Evolutionary conservation across 345 rosid species (phyloP).

Genomic region (Theobroma cacao): DNA sequence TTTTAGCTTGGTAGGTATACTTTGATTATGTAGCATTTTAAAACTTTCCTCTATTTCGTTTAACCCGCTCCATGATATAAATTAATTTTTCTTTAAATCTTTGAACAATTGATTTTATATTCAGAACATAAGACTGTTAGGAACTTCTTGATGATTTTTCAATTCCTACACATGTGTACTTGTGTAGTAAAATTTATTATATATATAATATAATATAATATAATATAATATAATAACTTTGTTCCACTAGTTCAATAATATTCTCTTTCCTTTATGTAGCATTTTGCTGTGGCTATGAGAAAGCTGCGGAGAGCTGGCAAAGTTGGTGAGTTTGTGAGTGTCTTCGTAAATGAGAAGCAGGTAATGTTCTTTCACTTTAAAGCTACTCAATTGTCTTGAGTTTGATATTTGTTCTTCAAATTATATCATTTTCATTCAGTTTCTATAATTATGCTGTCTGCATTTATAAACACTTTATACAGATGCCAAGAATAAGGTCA

Average conservation of each 20-base stretch:
- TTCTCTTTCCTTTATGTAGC: slow-evolving; percentile 34
- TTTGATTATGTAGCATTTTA: background rate
- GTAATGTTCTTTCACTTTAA: slow-evolving; percentile 35
- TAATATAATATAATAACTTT: background rate
- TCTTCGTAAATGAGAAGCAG: slow-evolving; percentile 93
- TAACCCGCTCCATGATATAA: background rate
- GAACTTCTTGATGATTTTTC: background rate
- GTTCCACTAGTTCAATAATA: slow-evolving; percentile 14
- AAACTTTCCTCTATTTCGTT: background rate
- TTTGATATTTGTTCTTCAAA: background rate
- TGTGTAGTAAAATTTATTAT: background rate
- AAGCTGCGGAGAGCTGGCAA: slow-evolving; percentile 85
- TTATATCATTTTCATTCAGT: background rate
- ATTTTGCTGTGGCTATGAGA: slow-evolving; percentile 67
- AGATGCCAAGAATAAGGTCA: background rate
- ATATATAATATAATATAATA: background rate
- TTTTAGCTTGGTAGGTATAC: background rate
- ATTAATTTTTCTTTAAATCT: background rate
- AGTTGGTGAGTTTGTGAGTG: slow-evolving; percentile 88
- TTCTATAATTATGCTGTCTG: background rate
- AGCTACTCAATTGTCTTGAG: background rate
- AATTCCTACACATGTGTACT: background rate
- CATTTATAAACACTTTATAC: background rate
- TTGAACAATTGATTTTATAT: background rate
- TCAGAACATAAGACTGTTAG: background rate